These are phyloP conservation scores for Peronospora belbahrii DNA, from an alignment of 352 stramenopile species.

Conservation along the genomic window DNA sequence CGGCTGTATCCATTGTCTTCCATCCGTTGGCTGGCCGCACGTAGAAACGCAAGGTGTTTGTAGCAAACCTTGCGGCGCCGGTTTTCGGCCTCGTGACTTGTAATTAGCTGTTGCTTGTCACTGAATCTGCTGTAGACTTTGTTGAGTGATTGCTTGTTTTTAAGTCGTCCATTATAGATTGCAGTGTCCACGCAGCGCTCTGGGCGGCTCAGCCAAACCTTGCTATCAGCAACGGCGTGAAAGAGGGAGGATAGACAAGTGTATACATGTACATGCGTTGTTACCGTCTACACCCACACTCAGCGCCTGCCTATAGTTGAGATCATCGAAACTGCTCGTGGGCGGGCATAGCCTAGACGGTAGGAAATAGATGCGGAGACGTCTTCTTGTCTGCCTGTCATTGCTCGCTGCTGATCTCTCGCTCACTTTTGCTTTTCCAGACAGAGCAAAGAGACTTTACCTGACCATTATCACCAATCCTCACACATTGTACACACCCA, in stretches of 20 bases:
- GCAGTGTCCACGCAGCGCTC: not conserved
- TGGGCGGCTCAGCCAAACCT: slow-evolving; percentile 4
- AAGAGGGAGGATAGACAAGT: not conserved
- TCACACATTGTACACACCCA: not conserved
- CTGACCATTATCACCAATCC: not conserved
- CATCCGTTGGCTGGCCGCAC: not conserved
- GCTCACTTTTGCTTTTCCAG: slow-evolving; percentile 30
- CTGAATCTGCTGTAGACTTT: not conserved
- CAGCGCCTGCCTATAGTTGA: slow-evolving; percentile 11
- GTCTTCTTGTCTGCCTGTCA: slow-evolving; percentile 7
- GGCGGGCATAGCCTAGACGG: slow-evolving; percentile 14
- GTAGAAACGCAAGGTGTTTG: not conserved
- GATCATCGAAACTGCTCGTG: slow-evolving; percentile 32
- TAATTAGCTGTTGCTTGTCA: not conserved
- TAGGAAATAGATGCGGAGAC: slow-evolving; percentile 10
- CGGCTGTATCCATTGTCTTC: not conserved
- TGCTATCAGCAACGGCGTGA: not conserved
- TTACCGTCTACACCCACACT: not conserved
- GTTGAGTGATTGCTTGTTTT: slow-evolving; percentile 2
- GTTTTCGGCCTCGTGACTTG: not conserved
- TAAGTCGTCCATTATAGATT: slow-evolving; percentile 2
- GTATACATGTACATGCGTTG: not conserved
- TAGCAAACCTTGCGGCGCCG: not conserved
- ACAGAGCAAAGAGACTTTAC: slow-evolving; percentile 16
- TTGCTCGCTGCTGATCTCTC: not conserved